These are phyloP conservation scores for Metschnikowia proteae DNA, from an alignment of 805 yeast species.

Conservation along the genomic window DNA sequence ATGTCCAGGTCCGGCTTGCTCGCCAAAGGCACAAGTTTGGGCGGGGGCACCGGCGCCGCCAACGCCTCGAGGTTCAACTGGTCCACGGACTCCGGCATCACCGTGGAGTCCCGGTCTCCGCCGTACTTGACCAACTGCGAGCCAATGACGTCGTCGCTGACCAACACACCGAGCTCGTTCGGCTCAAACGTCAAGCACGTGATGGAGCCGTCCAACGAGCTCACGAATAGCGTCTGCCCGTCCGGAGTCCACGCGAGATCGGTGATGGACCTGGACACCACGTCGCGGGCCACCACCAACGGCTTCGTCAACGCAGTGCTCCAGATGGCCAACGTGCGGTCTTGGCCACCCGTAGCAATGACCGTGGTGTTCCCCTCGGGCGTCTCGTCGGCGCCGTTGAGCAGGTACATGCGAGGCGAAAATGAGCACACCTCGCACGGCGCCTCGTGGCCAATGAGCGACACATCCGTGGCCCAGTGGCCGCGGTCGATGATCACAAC, in stretches of 20 bases:
- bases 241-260: slow-evolving; percentile 87
- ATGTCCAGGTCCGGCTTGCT: not conserved
- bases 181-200: slow-evolving; percentile 61
- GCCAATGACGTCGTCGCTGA: slow-evolving; percentile 60
- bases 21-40: not conserved
- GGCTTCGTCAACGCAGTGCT: slow-evolving; percentile 75
- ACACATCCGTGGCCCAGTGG: slow-evolving; percentile 71
- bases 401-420: slow-evolving; percentile 62
- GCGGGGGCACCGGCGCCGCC: not conserved
- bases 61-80: slow-evolving; percentile 51
- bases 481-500: slow-evolving; percentile 74
- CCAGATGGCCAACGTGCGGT: slow-evolving; percentile 85
- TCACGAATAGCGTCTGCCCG: slow-evolving; percentile 67
- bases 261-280: slow-evolving; percentile 73
- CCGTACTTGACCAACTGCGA: slow-evolving; percentile 79
- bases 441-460: slow-evolving; percentile 77
- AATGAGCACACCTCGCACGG: slow-evolving; percentile 80
- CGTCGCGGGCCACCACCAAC: slow-evolving; percentile 71
- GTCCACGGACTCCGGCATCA: slow-evolving; percentile 81
- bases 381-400: slow-evolving; percentile 10
- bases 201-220: slow-evolving; percentile 84
- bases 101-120: slow-evolving; percentile 77
- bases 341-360: slow-evolving; percentile 96
- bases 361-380: slow-evolving; percentile 53
- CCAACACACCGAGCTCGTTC: slow-evolving; percentile 61